Evolutionary conservation across 225 moss, liverwort and hornwort genomes (phyloP).

Genomic region (Pseudisothecium myosuroides): DNA sequence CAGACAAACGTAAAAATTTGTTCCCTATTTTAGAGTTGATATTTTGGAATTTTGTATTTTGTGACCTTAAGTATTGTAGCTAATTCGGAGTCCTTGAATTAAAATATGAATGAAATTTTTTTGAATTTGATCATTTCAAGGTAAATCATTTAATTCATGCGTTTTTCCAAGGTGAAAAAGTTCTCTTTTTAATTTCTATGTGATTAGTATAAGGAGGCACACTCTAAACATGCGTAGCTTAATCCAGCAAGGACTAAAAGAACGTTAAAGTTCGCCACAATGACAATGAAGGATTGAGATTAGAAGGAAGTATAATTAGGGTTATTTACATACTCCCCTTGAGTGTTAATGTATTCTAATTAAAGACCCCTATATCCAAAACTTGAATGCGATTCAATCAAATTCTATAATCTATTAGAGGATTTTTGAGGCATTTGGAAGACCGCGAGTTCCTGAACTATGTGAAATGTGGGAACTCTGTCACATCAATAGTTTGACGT

Average conservation of each 20-base stretch:
- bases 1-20: not conserved
- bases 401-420: no score
- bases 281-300: not conserved
- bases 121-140: fast-evolving
- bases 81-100: not conserved
- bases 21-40: not conserved
- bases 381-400: not conserved
- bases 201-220: not conserved
- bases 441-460: no score
- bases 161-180: not conserved
- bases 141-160: not conserved
- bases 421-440: no score
- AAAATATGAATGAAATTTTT: not conserved
- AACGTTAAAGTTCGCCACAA: no score
- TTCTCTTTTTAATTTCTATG: fast-evolving
- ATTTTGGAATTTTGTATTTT: not conserved
- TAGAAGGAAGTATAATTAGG: not conserved
- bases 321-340: fast-evolving
- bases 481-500: no score
- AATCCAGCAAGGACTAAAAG: fast-evolving
- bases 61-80: not conserved
- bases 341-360: not conserved
- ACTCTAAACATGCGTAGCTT: not conserved
- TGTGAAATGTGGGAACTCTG: no score
- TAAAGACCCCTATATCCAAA: fast-evolving